Evolutionary conservation across 495 filamentous ascomycete genomes (phyloP), one percentile per base, ranked within the genome.

Genomic region (Elasticomyces elasticus): DNA sequence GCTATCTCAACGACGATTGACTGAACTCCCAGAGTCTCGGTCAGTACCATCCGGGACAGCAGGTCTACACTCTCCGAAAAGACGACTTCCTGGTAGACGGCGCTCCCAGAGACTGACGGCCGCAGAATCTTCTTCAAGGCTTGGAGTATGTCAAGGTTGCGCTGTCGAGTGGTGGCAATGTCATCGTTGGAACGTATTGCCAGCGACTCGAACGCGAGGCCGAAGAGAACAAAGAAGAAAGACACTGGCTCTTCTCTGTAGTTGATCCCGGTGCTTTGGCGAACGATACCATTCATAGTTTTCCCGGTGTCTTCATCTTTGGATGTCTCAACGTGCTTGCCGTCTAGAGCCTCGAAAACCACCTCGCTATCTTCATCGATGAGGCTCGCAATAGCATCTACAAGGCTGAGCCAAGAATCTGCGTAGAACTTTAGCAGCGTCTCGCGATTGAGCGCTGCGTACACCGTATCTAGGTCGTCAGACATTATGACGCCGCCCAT

Each of bases 141-240:
- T 58, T 83, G 83, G 10, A 99, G 77, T 44, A 97, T 95, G 48
- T 86, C 87, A 38, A 97, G 72, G 11, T 87, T 91, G 63, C 95
- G 88, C 48, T 87, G 83, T 58, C 84, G 79, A 0, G 81, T 80
- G 4, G 80, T 79, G 27, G 87, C 72, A 0, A 79, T 79, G 59
- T 88, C 86, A 41, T 81, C 83, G 5, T 75, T 75, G 12, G 83
- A 81, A 52, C 88, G 82, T 6, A 84, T 86, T 15, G 87, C 90
- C 38, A 99, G 77, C 24, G 94, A 90, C 68, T 99, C 92, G 59
- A 97, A 95, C 0, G 89, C 89, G 52, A 99, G 83, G 23, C 92
- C 92, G 62, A 96, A 99, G 0, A 99, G 76, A 10, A 99, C 89
- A 61, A 99, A 99, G 71, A 99, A 99, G 75, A 99, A 99, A 0